Evolutionary conservation across 805 yeast species (phyloP), one percentile per base, ranked within the genome.

Genomic region (Blastobotrys attinorum): DNA sequence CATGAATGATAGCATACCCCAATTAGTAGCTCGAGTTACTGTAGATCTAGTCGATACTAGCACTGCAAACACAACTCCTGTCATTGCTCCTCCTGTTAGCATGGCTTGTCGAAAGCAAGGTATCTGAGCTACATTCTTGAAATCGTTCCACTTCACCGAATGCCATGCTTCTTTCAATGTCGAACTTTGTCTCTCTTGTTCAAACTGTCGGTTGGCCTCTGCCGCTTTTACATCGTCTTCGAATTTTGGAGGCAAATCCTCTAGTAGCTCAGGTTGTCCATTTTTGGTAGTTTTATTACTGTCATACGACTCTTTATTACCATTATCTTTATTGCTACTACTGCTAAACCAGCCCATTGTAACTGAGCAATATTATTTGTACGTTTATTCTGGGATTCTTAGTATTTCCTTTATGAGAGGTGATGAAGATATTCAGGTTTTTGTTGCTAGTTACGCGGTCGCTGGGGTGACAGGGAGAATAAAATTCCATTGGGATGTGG

Each of bases 1-100:
- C 44, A 84, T 63, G 50, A 87, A 76, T 2, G 92, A 95, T 31
- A 83, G 83, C 40, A 84, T 70, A 7, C 81, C 81, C 96, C 96
- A 89, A 57, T 89, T 85, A 13, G 76, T 69, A 1, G 94, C 79
- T 48, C 73, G 73, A 7, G 66, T 5, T 8, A 46, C 23, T 2
- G 55, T 42, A n/a, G 58, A 48, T 15, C 59, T 45, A 25, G 48
- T 41, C 5, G 61, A 35, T 1, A 49, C 33, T 47, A 64, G 47
- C 11, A 62, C 64, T 6, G 49, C 58, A 6, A 58, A 53, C 4
- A 58, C 52, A 3, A 57, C 61, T 2, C 47, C 51, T 2, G 62
- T 60, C 25, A 62, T 55, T 11, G 64, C 61, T 16, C 55, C 44
- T 1, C 68, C 69, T 0, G 65, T 54, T 25, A 63, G 54, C 50